phyloP scores from a whole-genome alignment of 768 basidiomycete species.

The Guyanaporus albipodus region DNA sequence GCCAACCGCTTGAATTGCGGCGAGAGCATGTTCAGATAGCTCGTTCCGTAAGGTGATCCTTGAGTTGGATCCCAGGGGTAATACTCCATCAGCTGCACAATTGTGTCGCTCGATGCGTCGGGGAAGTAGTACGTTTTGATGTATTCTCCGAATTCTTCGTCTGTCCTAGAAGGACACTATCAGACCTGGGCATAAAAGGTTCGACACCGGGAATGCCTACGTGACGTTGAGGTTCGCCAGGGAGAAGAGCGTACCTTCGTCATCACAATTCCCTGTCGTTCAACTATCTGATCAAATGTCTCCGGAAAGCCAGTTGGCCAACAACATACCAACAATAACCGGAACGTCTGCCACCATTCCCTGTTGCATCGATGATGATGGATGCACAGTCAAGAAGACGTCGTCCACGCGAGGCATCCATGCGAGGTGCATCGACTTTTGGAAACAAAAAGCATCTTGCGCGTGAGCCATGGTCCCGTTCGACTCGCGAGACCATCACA shows the following conservation, averaged over 20 bases:
- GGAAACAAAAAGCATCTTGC: no score
- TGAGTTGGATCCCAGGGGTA: slow-evolving; percentile 37
- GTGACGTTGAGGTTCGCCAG: neutral
- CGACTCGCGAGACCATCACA: no score
- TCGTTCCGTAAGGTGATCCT: slow-evolving; percentile 55
- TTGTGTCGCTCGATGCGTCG: slow-evolving; percentile 15
- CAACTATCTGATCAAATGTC: no score
- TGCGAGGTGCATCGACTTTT: no score
- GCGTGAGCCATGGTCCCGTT: no score
- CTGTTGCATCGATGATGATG: slow-evolving; percentile 28
- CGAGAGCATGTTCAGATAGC: slow-evolving; percentile 40
- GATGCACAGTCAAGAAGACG: slow-evolving; percentile 33
- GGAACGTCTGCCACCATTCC: slow-evolving; percentile 22
- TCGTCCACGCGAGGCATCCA: slow-evolving; percentile 40
- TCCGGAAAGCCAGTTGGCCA: no score
- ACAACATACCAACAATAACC: slow-evolving; percentile 3
- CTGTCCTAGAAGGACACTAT: slow-evolving; percentile 11
- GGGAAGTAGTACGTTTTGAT: slow-evolving; percentile 36
- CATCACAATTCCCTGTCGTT: slow-evolving; percentile 31
- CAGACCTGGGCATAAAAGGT: no score
- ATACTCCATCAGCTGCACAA: slow-evolving; percentile 26
- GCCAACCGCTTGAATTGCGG: slow-evolving; percentile 50
- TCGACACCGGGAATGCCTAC: no score
- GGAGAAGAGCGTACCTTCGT: slow-evolving; percentile 41
- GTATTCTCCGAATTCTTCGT: slow-evolving; percentile 28